A percentile compares a stretch with the other conserved stretches of the same genome.
phyloP scores from a whole-genome alignment of 2,329 filamentous ascomycete species.

The Penicillium vulpinum region DNA sequence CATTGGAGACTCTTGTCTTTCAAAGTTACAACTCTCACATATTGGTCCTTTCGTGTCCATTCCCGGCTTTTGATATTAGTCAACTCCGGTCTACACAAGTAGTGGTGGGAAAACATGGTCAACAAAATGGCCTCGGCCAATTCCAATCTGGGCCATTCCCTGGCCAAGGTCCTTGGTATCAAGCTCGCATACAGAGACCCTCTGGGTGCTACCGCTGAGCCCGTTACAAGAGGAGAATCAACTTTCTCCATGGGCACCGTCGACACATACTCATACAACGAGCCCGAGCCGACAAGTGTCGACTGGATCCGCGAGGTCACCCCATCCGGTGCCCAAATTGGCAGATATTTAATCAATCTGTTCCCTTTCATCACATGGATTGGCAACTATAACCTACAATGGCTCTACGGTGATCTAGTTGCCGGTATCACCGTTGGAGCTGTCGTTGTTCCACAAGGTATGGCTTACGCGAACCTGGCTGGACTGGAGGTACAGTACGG shows the following conservation, averaged over 20 bases:
- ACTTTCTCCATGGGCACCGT: conserved; percentile 70
- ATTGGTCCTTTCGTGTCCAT: neutral
- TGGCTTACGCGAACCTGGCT: conserved; percentile 89
- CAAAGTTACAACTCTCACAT: neutral
- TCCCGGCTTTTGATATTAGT: conserved; percentile 4
- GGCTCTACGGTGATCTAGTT: conserved; percentile 84
- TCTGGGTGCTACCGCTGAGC: conserved; percentile 54
- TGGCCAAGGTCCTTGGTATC: conserved; percentile 82
- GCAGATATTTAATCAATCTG: conserved; percentile 66
- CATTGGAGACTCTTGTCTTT: neutral
- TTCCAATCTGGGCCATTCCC: conserved; percentile 65
- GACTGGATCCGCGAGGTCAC: conserved; percentile 70
- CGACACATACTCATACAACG: conserved; percentile 79
- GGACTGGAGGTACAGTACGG: conserved; percentile 79
- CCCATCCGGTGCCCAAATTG: conserved; percentile 58
- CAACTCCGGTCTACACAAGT: neutral
- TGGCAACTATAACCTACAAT: conserved; percentile 79
- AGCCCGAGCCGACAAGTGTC: conserved; percentile 71
- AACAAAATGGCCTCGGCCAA: conserved; percentile 17
- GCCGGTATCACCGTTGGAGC: conserved; percentile 78
- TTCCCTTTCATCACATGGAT: conserved; percentile 96
- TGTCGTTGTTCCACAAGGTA: conserved; percentile 91
- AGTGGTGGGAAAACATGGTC: neutral
- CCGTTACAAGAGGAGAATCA: conserved; percentile 75
- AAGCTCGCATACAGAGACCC: conserved; percentile 69